Evolutionary conservation across 2,329 filamentous ascomycete genomes (phyloP).

Genomic region (Neobulgaria alba): DNA sequence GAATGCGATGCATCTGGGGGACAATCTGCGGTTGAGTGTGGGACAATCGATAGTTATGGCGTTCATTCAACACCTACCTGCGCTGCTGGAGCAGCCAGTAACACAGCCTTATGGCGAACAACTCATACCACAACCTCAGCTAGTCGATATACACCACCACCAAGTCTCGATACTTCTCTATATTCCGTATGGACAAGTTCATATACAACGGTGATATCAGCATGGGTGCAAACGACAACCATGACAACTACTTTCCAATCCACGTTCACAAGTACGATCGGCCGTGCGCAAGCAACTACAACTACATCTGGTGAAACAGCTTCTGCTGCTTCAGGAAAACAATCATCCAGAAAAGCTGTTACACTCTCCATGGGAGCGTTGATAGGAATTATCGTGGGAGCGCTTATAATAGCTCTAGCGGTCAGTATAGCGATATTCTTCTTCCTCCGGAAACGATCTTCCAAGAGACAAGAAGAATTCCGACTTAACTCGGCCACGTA

Average conservation of each 20-base stretch:
- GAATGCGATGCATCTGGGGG: slow-evolving; percentile 4
- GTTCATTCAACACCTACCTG: slow-evolving; percentile 8
- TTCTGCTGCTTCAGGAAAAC: not conserved
- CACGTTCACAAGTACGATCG: slow-evolving; percentile 11
- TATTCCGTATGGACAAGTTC: slow-evolving; percentile 10
- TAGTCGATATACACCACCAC: slow-evolving; percentile 11
- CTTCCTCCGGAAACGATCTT: slow-evolving; percentile 4
- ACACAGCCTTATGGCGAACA: slow-evolving; percentile 4
- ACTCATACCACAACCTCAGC: slow-evolving; percentile 7
- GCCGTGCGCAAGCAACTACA: not conserved
- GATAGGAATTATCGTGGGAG: slow-evolving; percentile 7
- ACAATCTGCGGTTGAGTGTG: slow-evolving; percentile 3
- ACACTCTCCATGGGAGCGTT: slow-evolving; percentile 7
- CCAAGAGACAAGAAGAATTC: slow-evolving; percentile 6
- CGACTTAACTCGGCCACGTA: slow-evolving; percentile 7
- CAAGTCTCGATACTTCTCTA: slow-evolving; percentile 7
- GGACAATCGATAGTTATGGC: slow-evolving; percentile 1
- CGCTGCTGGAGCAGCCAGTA: slow-evolving; percentile 2
- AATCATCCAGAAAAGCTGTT: not conserved
- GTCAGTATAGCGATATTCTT: slow-evolving; percentile 7
- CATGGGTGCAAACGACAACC: slow-evolving; percentile 9
- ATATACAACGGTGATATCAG: slow-evolving; percentile 9
- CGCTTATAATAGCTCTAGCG: slow-evolving; percentile 2
- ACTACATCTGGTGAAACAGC: not conserved
- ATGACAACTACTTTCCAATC: slow-evolving; percentile 10